These are phyloP conservation scores for Geranomyces variabilis DNA, from an alignment of 192 early-diverging fungal genomes.

Conservation along the genomic window DNA sequence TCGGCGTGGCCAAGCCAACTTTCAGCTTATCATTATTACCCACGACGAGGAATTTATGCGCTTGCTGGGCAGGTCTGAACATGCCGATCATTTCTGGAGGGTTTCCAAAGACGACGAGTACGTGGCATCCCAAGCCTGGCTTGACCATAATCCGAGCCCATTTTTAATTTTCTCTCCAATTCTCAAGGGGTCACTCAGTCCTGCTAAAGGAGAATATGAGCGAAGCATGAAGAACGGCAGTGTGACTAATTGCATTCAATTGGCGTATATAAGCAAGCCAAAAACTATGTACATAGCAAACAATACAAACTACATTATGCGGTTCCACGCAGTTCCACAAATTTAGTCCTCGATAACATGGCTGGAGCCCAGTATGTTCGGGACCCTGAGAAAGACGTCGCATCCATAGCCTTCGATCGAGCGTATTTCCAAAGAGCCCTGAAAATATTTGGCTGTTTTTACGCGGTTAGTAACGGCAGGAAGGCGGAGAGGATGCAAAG, in stretches of 20 bases:
- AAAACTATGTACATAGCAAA: too few species aligned
- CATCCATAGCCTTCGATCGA: constrained; percentile 88
- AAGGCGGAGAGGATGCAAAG: neutral
- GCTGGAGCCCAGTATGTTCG: constrained; percentile 70
- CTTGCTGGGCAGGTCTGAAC: constrained; percentile 74
- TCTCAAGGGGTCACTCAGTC: neutral
- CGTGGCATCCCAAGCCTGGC: constrained; percentile 3
- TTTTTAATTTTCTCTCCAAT: constrained; percentile 5
- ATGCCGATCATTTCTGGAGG: constrained; percentile 85
- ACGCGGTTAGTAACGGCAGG: neutral
- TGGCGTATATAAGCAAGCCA: too few species aligned
- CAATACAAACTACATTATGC: neutral
- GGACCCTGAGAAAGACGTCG: constrained; percentile 87
- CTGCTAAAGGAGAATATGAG: neutral
- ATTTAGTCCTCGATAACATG: constrained; percentile 29
- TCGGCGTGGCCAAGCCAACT: constrained; percentile 81
- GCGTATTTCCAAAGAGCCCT: constrained; percentile 81
- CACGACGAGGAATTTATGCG: constrained; percentile 97
- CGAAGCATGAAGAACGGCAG: too few species aligned
- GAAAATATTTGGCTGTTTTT: constrained; percentile 81
- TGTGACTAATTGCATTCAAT: too few species aligned
- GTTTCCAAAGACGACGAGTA: constrained; percentile 77
- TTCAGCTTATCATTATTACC: constrained; percentile 97
- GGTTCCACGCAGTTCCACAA: neutral
- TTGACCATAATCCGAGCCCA: neutral